Conservation (phyloP, 345 rosid genomes). For the Rhodomyrtus tomentosa region DNA sequence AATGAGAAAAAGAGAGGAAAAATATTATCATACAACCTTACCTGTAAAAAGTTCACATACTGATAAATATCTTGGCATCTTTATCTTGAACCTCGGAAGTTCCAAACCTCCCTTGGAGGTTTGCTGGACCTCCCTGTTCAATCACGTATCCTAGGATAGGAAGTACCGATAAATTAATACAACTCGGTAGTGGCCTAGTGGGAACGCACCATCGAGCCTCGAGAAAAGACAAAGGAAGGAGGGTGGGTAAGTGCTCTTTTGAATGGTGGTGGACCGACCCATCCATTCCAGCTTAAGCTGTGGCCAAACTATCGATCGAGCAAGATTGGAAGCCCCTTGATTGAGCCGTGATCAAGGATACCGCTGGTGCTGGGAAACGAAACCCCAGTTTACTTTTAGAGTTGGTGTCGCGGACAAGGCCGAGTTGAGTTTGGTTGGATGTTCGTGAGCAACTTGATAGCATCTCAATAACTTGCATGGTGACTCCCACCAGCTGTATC, state of each 20-base stretch:
- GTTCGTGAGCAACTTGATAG: neutral
- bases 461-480: neutral
- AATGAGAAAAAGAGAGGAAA: too few relatives aligned
- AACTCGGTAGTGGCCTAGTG: neutral
- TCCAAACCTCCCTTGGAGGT: too few relatives aligned
- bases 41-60: neutral
- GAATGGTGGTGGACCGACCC: neutral
- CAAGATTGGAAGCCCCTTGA: neutral
- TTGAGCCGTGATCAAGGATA: too few relatives aligned
- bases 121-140: neutral
- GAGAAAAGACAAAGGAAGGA: neutral
- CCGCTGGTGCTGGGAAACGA: neutral
- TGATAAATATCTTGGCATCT: neutral
- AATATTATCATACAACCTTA: too few relatives aligned
- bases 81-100: neutral
- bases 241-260: neutral
- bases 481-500: neutral
- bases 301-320: too few relatives aligned
- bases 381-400: neutral
- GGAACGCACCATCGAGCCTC: neutral
- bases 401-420: neutral
- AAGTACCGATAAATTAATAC: too few relatives aligned
- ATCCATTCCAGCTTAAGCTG: neutral
- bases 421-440: neutral
- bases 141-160: neutral